phyloP scores from a whole-genome alignment of 192 early-diverging fungal species.

The Thamnidium elegans region DNA sequence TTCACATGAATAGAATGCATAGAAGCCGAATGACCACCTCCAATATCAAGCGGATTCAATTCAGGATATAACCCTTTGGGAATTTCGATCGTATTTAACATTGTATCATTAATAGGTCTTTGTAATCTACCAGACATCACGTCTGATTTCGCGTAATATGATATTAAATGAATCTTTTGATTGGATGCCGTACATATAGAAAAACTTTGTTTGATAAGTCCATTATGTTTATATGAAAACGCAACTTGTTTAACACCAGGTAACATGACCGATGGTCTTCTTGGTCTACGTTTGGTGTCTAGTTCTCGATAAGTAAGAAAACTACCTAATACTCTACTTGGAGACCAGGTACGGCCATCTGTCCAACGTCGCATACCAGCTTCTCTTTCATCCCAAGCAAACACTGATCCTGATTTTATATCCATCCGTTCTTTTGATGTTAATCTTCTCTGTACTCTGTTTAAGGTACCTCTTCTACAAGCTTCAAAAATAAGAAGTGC shows the following conservation, averaged over 20 bases:
- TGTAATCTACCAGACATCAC: conserved; percentile 57
- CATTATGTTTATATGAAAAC: conserved; percentile 65
- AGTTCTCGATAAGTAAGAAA: conserved; percentile 89
- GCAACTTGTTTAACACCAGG: conserved; percentile 18
- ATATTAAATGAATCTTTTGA: conserved; percentile 83
- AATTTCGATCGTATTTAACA: conserved; percentile 62
- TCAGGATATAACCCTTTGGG: conserved; percentile 86
- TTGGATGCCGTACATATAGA: conserved; percentile 76
- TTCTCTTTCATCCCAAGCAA: conserved; percentile 89
- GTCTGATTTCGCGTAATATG: conserved; percentile 84
- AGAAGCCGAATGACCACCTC: conserved; percentile 17
- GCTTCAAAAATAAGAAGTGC: conserved; percentile 88
- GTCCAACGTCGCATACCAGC: conserved; percentile 92
- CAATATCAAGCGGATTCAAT: conserved; percentile 40
- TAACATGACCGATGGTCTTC: conserved; percentile 15
- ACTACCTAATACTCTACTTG: conserved; percentile 80
- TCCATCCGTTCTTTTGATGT: conserved; percentile 76
- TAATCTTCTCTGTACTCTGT: conserved; percentile 74
- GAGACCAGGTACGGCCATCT: conserved; percentile 88
- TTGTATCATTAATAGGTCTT: conserved; percentile 64
- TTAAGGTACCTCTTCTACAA: conserved; percentile 71
- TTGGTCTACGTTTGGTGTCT: conserved; percentile 58
- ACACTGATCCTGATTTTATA: conserved; percentile 82
- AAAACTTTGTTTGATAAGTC: conserved; percentile 85
- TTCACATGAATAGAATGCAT: conserved; percentile 4